A percentile compares a stretch with the other conserved stretches of the same genome.
Evolutionary conservation across 257 asterid species (phyloP).

Genomic region (Plectranthus barbatus): DNA sequence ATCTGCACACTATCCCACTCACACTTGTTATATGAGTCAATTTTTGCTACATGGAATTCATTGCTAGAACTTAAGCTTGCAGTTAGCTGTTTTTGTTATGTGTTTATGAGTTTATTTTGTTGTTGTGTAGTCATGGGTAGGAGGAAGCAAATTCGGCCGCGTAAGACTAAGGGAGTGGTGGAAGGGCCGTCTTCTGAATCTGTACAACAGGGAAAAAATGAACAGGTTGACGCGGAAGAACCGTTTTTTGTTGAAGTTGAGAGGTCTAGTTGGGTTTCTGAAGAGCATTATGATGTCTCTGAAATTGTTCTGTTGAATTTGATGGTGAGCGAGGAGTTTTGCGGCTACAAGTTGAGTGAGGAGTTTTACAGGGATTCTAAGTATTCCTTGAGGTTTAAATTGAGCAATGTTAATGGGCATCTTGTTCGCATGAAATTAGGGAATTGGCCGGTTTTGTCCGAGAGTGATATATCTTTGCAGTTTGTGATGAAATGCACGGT

Average conservation of each 20-base stretch:
- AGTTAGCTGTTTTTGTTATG: not conserved
- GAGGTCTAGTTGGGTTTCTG: conserved; percentile 48
- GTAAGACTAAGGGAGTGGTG: conserved; percentile 45
- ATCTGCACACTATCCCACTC: not conserved
- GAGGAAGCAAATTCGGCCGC: conserved; percentile 74
- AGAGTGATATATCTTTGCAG: conserved; percentile 39
- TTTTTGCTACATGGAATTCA: not conserved
- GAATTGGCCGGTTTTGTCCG: conserved; percentile 82
- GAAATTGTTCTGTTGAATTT: conserved; percentile 64
- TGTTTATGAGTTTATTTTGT: not conserved
- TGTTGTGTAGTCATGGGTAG: conserved; percentile 58
- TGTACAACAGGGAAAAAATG: conserved; percentile 16
- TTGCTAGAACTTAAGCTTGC: conserved; percentile 6
- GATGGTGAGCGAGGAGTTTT: conserved; percentile 42
- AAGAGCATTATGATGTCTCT: conserved; percentile 65
- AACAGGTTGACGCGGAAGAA: conserved; percentile 16
- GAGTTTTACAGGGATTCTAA: conserved; percentile 41
- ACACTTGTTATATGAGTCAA: not conserved
- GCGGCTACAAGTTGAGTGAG: conserved; percentile 34
- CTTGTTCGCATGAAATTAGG: conserved; percentile 72
- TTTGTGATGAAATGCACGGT: conserved; percentile 33
- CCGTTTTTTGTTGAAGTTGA: conserved; percentile 59
- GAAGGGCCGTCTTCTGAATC: conserved; percentile 25
- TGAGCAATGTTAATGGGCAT: conserved; percentile 51
- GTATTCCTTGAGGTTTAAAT: conserved; percentile 53